Percentiles rank a stretch among this genome's conserved stretches.
Conservation (phyloP, 1,284 basidiomycete species). For the Cutaneotrichosporon sp. region DNA sequence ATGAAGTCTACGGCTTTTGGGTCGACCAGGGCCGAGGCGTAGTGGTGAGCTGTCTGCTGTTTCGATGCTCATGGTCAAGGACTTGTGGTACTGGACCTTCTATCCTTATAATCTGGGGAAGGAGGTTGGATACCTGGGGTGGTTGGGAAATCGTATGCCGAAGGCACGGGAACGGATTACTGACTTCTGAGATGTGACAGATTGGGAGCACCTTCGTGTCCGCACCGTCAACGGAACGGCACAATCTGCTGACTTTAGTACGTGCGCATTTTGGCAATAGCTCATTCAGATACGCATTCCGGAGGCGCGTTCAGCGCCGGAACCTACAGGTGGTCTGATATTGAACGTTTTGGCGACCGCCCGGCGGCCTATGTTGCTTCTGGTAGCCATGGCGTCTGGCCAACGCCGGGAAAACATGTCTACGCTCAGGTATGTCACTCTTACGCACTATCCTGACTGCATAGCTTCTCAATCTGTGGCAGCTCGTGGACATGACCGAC, state of each 20-base stretch:
- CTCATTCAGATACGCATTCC: slow-evolving; percentile 31
- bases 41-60: slow-evolving; percentile 27
- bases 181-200: slow-evolving; percentile 32
- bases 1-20: slow-evolving; percentile 43
- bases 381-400: slow-evolving; percentile 45
- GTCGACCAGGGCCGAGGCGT: slow-evolving; percentile 37
- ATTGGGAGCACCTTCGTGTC: slow-evolving; percentile 43
- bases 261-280: slow-evolving; percentile 2
- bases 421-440: slow-evolving; percentile 33
- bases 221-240: slow-evolving; percentile 40
- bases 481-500: slow-evolving; percentile 40
- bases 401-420: slow-evolving; percentile 36
- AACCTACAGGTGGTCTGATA: slow-evolving; percentile 41
- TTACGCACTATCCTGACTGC: slow-evolving; percentile 28
- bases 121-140: slow-evolving; percentile 35
- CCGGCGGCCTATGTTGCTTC: slow-evolving; percentile 42
- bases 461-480: slow-evolving; percentile 27
- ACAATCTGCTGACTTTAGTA: slow-evolving; percentile 41
- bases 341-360: slow-evolving; percentile 25
- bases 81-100: slow-evolving; percentile 21
- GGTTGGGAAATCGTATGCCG: slow-evolving; percentile 42
- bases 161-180: background rate
- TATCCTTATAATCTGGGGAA: slow-evolving; percentile 48
- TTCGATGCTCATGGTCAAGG: background rate
- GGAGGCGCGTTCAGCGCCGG: slow-evolving; percentile 36